Percentiles rank a stretch among this genome's conserved stretches.
Conservation (phyloP, 441 rosid species). For the Erysimum pusillum region DNA sequence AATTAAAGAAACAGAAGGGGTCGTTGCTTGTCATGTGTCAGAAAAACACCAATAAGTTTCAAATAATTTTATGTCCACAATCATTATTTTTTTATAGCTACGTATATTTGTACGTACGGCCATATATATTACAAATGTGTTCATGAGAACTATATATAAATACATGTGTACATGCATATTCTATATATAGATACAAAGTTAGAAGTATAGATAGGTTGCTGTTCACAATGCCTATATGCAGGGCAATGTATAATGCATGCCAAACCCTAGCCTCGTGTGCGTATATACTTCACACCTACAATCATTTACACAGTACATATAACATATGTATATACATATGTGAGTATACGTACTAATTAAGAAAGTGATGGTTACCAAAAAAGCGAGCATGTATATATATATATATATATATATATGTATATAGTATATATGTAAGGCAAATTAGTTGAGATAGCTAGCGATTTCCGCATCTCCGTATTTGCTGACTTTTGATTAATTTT, state of each 20-base stretch:
- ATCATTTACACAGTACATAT: background rate
- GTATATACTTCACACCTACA: constrained; percentile 30
- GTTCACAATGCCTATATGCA: constrained; percentile 25
- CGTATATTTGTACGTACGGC: background rate
- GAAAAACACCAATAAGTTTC: constrained; percentile 36
- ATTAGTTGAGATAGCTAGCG: constrained; percentile 28
- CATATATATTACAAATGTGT: background rate
- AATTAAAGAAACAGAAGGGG: constrained; percentile 34
- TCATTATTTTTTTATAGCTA: background rate
- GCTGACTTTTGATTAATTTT: constrained; percentile 41
- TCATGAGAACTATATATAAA: background rate
- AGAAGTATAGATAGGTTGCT: constrained; percentile 24
- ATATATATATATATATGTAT: background rate
- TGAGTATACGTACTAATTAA: constrained; percentile 20
- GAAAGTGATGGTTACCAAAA: constrained; percentile 27
- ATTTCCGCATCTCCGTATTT: constrained; percentile 40
- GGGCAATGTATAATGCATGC: constrained; percentile 42
- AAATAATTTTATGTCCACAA: constrained; percentile 25
- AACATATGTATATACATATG: background rate
- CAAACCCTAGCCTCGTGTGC: constrained; percentile 46
- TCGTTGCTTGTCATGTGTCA: constrained; percentile 33
- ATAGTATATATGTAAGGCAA: background rate
- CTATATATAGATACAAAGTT: background rate
- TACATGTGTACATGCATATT: background rate
- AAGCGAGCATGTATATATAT: background rate